A percentile compares a stretch with the other conserved stretches of the same genome.
Evolutionary conservation across 441 rosid species (phyloP).

Genomic region (Gossypium trilobum): DNA sequence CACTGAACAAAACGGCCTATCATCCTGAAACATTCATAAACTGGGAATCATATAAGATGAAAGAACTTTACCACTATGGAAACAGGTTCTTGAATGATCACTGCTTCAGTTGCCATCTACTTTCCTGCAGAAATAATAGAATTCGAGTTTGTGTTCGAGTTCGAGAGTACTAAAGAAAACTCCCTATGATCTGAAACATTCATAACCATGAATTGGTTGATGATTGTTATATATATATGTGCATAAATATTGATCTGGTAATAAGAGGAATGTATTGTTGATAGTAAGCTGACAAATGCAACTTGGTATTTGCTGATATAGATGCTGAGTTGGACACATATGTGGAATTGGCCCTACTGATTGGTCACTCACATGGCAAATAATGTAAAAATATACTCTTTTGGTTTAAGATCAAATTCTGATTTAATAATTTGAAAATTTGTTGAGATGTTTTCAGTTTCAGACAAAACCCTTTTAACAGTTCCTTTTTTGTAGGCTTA

Average conservation of each 20-base stretch:
- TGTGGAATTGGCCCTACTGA: constrained; percentile 30
- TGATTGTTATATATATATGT: constrained; percentile 18
- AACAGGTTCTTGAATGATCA: constrained; percentile 30
- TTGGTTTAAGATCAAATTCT: constrained; percentile 9
- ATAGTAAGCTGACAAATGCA: constrained; percentile 44
- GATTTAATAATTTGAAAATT: not conserved
- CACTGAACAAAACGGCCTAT: constrained; percentile 6
- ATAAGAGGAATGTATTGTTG: constrained; percentile 16
- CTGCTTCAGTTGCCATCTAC: constrained; percentile 49
- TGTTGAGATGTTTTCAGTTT: constrained; percentile 16
- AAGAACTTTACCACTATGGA: constrained; percentile 33
- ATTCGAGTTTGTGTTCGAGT: not conserved
- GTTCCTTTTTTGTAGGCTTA: constrained; percentile 22
- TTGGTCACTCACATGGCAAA: constrained; percentile 29
- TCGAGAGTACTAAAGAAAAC: constrained; percentile 5
- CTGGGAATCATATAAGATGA: not conserved
- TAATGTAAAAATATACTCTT: not conserved
- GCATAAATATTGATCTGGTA: constrained; percentile 21
- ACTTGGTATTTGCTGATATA: constrained; percentile 29
- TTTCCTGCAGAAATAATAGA: constrained; percentile 24
- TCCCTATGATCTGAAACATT: constrained; percentile 15
- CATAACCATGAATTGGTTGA: constrained; percentile 18
- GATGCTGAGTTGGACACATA: constrained; percentile 41
- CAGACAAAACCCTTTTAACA: constrained; percentile 15
- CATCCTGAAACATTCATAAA: not conserved